These are phyloP conservation scores for Morella rubra DNA, from an alignment of 306 rosid species.

Conservation along the genomic window DNA sequence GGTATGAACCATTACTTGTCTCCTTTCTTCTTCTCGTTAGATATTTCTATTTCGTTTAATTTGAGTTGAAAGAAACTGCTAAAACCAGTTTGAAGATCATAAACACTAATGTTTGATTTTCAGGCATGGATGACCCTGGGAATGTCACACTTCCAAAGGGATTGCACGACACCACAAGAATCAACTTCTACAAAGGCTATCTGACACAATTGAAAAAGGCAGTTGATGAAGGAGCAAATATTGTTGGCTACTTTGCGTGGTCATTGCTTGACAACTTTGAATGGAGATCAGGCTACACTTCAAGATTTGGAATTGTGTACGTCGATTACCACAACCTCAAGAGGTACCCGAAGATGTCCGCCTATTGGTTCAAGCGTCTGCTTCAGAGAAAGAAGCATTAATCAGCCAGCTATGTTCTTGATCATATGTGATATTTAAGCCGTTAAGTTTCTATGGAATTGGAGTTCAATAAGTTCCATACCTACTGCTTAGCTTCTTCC, in stretches of 20 bases:
- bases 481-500: background rate
- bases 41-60: background rate
- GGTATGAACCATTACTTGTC: slow-evolving; percentile 35
- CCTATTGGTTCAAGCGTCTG: slow-evolving; percentile 80
- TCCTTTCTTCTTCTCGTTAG: background rate
- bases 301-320: slow-evolving; percentile 88
- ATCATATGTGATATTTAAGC: slow-evolving; percentile 13
- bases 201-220: slow-evolving; percentile 73
- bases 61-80: background rate
- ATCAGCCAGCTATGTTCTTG: slow-evolving; percentile 2
- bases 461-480: background rate
- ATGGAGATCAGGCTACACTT: slow-evolving; percentile 90
- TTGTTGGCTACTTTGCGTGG: slow-evolving; percentile 86
- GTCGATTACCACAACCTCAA: slow-evolving; percentile 78
- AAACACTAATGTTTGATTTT: slow-evolving; percentile 4
- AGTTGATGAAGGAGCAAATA: slow-evolving; percentile 69
- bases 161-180: slow-evolving; percentile 70
- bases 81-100: background rate
- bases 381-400: slow-evolving; percentile 47
- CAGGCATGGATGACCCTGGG: slow-evolving; percentile 91
- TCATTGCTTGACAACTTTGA: slow-evolving; percentile 92
- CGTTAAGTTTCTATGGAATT: background rate
- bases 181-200: slow-evolving; percentile 66
- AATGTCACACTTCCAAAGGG: slow-evolving; percentile 52
- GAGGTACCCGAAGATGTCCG: slow-evolving; percentile 88